These are phyloP conservation scores for Leccinum incarnatum DNA, from an alignment of 768 basidiomycete species.

Conservation along the genomic window DNA sequence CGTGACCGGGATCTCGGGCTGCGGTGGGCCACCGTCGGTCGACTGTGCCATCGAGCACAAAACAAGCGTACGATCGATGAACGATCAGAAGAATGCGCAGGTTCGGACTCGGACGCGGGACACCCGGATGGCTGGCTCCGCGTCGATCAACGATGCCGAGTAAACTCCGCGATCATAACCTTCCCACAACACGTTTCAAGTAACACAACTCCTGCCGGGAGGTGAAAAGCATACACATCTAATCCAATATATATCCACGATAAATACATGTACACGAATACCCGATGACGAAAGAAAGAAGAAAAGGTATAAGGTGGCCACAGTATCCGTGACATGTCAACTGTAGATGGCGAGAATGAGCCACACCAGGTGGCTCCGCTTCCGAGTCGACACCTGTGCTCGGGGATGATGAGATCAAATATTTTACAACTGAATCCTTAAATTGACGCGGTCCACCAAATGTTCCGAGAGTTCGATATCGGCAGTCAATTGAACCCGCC, in stretches of 20 bases:
- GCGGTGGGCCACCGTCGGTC: neutral
- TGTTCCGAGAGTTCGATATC: neutral
- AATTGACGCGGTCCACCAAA: neutral
- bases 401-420: neutral
- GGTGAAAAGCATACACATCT: neutral
- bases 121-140: neutral
- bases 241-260: neutral
- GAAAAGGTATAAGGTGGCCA: neutral
- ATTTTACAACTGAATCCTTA: neutral
- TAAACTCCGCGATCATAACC: neutral
- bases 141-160: neutral
- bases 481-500: neutral
- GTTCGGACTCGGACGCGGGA: too few relatives aligned
- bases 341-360: neutral
- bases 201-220: neutral
- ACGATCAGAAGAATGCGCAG: neutral
- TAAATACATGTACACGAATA: neutral
- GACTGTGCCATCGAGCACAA: conserved; percentile 8
- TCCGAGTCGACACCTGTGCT: neutral
- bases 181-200: neutral
- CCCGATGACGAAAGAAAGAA: neutral
- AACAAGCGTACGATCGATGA: neutral
- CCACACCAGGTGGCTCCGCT: neutral
- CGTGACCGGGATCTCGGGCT: neutral
- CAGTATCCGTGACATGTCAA: neutral